Evolutionary conservation across 2,329 filamentous ascomycete species (phyloP).

Genomic region (Madurella mycetomatis): DNA sequence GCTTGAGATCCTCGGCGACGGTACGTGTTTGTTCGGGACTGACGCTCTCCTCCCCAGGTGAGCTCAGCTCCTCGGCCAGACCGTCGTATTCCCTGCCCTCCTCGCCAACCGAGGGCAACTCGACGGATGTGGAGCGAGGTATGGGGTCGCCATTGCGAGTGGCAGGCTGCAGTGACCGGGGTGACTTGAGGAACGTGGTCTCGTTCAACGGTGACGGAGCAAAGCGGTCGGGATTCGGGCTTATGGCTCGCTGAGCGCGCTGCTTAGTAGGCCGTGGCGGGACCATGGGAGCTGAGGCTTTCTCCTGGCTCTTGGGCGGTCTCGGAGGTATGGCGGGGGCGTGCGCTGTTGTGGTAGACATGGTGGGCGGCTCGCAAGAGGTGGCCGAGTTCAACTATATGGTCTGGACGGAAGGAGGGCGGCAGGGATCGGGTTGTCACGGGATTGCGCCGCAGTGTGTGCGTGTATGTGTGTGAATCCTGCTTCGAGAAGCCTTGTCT

Average conservation of each 20-base stretch:
- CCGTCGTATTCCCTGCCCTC: conserved; percentile 85
- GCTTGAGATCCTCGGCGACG: conserved; percentile 73
- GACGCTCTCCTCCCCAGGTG: conserved; percentile 38
- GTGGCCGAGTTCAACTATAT: neutral
- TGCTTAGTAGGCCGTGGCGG: conserved; percentile 70
- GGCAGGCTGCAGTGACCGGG: conserved; percentile 34
- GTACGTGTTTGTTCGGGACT: conserved; percentile 71
- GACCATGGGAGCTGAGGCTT: conserved; percentile 58
- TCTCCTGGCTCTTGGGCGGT: conserved; percentile 48
- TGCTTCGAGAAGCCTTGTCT: no score
- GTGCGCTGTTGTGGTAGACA: conserved; percentile 45
- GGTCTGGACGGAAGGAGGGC: neutral
- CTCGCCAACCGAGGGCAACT: conserved; percentile 79
- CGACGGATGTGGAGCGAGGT: conserved; percentile 69
- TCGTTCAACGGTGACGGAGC: conserved; percentile 84
- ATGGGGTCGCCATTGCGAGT: conserved; percentile 40
- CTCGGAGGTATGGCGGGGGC: conserved; percentile 55
- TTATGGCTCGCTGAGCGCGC: conserved; percentile 70
- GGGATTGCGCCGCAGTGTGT: neutral
- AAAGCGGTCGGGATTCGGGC: conserved; percentile 72
- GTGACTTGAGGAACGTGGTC: conserved; percentile 48
- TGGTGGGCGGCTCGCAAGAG: conserved; percentile 29
- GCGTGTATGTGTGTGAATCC: no score
- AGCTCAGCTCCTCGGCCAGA: conserved; percentile 43
- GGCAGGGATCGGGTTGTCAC: neutral